A percentile compares a stretch with the other conserved stretches of the same genome.
Evolutionary conservation across 768 basidiomycete genomes (phyloP).

Genomic region (Xerocomellus dryophilus): DNA sequence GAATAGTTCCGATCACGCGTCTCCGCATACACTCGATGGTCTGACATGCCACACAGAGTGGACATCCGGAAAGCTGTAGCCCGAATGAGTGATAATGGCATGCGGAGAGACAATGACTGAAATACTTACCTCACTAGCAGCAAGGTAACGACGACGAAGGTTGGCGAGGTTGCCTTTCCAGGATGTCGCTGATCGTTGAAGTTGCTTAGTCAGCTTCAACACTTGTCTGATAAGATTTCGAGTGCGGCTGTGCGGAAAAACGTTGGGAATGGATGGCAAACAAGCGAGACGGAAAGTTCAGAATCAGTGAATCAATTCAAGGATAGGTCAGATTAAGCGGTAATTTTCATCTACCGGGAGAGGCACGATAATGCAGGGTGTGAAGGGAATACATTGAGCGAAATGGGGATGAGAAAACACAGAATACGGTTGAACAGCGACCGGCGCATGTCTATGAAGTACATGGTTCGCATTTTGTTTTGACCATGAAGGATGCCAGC

Average conservation of each 20-base stretch:
- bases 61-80: background rate
- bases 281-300: background rate
- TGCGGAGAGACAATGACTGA: background rate
- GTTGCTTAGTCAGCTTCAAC: constrained; percentile 19
- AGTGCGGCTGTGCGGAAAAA: background rate
- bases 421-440: constrained; percentile 12
- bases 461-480: constrained; percentile 49
- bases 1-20: background rate
- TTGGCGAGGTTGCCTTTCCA: constrained; percentile 8
- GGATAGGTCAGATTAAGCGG: background rate
- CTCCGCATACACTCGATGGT: background rate
- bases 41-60: background rate
- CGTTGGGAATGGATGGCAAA: background rate
- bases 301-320: background rate
- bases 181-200: constrained; percentile 1
- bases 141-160: too few relatives aligned
- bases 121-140: background rate
- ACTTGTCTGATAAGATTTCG: constrained; percentile 28
- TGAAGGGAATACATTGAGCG: constrained; percentile 18
- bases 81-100: background rate
- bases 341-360: constrained; percentile 1
- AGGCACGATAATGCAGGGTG: background rate
- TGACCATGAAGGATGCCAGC: constrained; percentile 80
- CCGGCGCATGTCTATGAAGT: constrained; percentile 16
- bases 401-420: constrained; percentile 2